Base-by-base conservation (phyloP, 371 early-diverging fungal species). In the Syncephalastrum racemosum region DNA sequence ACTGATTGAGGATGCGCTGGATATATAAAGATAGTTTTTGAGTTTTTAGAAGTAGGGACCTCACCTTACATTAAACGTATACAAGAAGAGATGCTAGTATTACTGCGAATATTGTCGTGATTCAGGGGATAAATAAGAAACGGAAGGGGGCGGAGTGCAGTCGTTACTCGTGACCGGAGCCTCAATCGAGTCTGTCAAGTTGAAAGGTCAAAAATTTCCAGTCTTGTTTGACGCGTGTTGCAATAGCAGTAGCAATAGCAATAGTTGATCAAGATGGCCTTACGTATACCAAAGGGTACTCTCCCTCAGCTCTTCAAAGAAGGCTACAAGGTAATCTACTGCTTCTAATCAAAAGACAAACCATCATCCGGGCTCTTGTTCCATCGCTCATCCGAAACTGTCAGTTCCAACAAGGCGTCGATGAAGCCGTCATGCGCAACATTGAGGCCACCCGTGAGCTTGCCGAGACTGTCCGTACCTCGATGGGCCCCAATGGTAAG, bases 401-500 rank as follows among this genome's bases (percentile, higher is more conserved):
- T 57, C 65, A 94, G 96, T 88, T 91, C 74, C 85, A 89, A 64
- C 94, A 95, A 87, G 98, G 98, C 54, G 83, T 95, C 49, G 98
- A 98, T 63, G 98, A 98, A 71, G 96, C 96, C 58, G 94, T 96
- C 36, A 76, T 91, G 58, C 86, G 94, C 51, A 98, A 98, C 73
- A 98, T 98, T 67, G 85, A 86, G 50, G 98, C 98, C 19, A 88
- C 89, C 39, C 90, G 89, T 64, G 96, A 98, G 68, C 84, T 98
- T 57, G 85, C 92, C 41, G 87, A 93, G 69, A 92, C 95, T 49
- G 90, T 92, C 25, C 87, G 94, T 61, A 96, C 97, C 10, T 97
- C 97, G 31, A 86, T 94, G 60, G 98, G 98, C 4, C 98, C 98
- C 50, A 95, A 98, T 60, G 98, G 96, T 93, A 82, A 63, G 58